Evolutionary conservation across 306 rosid species (phyloP), one percentile per base, ranked within the genome.

Genomic region (Malus asiatica): DNA sequence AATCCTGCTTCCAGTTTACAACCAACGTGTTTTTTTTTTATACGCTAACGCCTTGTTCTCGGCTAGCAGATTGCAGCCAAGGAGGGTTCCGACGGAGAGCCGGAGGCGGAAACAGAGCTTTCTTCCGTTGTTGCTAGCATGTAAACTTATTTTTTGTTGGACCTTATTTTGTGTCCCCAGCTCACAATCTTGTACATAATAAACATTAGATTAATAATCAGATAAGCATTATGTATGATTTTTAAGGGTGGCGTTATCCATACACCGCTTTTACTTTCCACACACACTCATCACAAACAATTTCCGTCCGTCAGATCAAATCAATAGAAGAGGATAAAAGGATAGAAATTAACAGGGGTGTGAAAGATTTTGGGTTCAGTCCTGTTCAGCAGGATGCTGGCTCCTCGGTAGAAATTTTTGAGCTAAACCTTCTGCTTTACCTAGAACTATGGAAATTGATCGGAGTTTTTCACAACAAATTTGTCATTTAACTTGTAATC

Each of bases 121-220:
- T 78, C 90, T 73, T 86, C 93, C 52, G 86, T 91, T 77, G 98
- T 89, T 82, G 96, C 93, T 82, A 93, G 88, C 93, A 89, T 96
- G 99, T 96, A 84, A 92, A 30, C 8, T 27, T 35, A 5, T 55
- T 73, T 65, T 16, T 76, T 71, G 83, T 46, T 71, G 68, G 68
- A 81, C 76, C 80, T 68, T 70, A 74, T 61, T 61, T 72, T 83
- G 74, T 82, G 66, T 77, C 35, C 55, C 55, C 20, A 51, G 5
- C 18, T 51, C 55, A 52, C 58, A 68, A 72, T 83, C 75, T 59
- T 94, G 93, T 92, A 89, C 83, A 91, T 91, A 89, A 68, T 80
- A 85, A 68, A 86, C 77, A 82, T 85, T 84, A 81, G 65, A 71
- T 84, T 73, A 79, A 78, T 65, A 78, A 78, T 80, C 12, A 81